Evolutionary conservation across 1,284 basidiomycete genomes (phyloP).

Genomic region (Ustilago xerochloae): DNA sequence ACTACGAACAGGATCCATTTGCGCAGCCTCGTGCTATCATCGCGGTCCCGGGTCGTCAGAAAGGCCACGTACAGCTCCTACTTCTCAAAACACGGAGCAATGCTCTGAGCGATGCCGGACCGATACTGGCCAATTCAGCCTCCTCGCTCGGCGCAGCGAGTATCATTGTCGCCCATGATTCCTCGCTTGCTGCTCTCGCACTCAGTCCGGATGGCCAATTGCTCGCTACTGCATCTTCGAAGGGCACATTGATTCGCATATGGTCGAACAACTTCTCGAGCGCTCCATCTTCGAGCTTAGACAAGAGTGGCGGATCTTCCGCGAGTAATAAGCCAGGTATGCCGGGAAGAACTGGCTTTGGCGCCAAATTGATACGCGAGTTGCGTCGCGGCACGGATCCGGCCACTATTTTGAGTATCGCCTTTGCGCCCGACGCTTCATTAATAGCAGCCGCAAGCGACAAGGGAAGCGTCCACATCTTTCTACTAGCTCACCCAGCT

Average conservation of each 20-base stretch:
- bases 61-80: constrained; percentile 59
- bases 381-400: constrained; percentile 57
- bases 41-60: constrained; percentile 56
- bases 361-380: constrained; percentile 45
- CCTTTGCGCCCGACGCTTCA: constrained; percentile 50
- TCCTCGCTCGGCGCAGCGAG: constrained; percentile 42
- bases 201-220: constrained; percentile 44
- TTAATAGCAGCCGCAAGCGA: constrained; percentile 58
- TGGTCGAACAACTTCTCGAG: constrained; percentile 42
- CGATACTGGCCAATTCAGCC: neutral
- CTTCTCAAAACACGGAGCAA: constrained; percentile 14
- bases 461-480: constrained; percentile 63
- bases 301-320: constrained; percentile 1
- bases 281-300: neutral
- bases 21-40: constrained; percentile 25
- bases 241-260: constrained; percentile 57
- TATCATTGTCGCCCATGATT: constrained; percentile 60
- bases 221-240: constrained; percentile 55
- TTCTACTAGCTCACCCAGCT: constrained; percentile 21
- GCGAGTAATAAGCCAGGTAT: neutral
- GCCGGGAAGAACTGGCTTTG: constrained; percentile 40
- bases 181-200: constrained; percentile 44
- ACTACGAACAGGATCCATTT: neutral
- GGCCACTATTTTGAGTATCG: constrained; percentile 56
- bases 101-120: neutral